Percentiles rank a stretch among this genome's conserved stretches.
These are phyloP conservation scores for Aspergillus kassunensis DNA, from an alignment of 495 filamentous ascomycete genomes.

Conservation along the genomic window DNA sequence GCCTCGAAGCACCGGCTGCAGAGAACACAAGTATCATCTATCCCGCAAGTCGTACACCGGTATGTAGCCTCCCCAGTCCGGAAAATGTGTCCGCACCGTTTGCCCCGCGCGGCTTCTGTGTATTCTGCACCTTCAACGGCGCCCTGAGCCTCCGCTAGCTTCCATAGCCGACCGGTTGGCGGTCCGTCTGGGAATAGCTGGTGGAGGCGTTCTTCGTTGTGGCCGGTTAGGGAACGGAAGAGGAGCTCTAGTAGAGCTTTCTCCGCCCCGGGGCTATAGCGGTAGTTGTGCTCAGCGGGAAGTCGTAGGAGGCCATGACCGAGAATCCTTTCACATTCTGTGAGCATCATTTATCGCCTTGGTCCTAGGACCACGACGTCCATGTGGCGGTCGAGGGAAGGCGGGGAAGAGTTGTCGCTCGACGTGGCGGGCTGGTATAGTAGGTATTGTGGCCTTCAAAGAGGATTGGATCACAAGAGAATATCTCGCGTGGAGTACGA, in stretches of 20 bases:
- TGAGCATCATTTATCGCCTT: conserved; percentile 45
- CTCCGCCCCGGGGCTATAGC: conserved; percentile 66
- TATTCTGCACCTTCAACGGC: conserved; percentile 92
- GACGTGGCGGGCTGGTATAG: conserved; percentile 10
- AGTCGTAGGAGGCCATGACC: conserved; percentile 69
- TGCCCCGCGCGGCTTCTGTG: conserved; percentile 84
- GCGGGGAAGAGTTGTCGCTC: neutral
- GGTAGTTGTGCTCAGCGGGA: conserved; percentile 61
- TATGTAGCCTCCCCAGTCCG: conserved; percentile 88
- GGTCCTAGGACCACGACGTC: conserved; percentile 32
- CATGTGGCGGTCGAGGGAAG: conserved; percentile 15
- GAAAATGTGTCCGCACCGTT: conserved; percentile 97
- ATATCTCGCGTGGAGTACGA: neutral
- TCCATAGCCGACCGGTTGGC: conserved; percentile 62
- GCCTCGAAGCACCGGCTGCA: conserved; percentile 91
- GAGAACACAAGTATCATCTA: conserved; percentile 81
- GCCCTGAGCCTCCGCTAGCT: conserved; percentile 81
- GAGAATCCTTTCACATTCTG: conserved; percentile 74
- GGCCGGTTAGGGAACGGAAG: conserved; percentile 77
- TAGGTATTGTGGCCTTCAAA: neutral
- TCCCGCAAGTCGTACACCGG: conserved; percentile 85
- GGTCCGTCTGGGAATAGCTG: conserved; percentile 77
- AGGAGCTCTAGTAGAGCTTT: conserved; percentile 70
- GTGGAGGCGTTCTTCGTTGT: conserved; percentile 65
- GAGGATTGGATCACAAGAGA: neutral